Base-by-base conservation (phyloP, 2,329 filamentous ascomycete genomes). In the Apiospora marii region DNA sequence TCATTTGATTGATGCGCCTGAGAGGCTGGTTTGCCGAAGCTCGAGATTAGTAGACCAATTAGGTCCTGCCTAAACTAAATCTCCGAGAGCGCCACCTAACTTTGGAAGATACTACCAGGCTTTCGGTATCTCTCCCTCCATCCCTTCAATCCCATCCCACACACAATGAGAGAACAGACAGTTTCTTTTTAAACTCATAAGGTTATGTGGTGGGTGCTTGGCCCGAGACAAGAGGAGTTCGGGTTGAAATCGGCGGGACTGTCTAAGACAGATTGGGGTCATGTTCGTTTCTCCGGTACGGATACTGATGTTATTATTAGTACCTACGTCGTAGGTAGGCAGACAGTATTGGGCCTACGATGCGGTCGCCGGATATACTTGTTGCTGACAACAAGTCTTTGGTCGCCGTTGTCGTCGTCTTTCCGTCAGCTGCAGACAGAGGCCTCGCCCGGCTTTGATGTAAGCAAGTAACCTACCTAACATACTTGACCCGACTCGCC, bases 51-150 rank as follows among this genome's bases (percentile, higher is more conserved):
- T 37, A 37, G 58, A 6, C 30, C 58, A 64, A 64, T 64, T 64
- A 64, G 34, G 34, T 64, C 58, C 37, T 64, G 41, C 19, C 34
- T 41, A 2, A 41, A 64, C 34, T 64, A 41, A 41, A 41, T 64
- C 58, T 64, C 34, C 58, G 58, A 64, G 58, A 41, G 58, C 58
- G 58, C 34, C 58, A 64, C 30, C 58, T n/a, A 64, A 37, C 58
- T 64, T 64, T n/a, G n/a, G 34, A 41, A 64, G 30, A 41, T 64
- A 24, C 58, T 64, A 64, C 58, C 58, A 64, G 58, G 58, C 58
- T n/a, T 64, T 64, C 58, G 58, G 58, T 64, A 64, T 64, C 27
- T 41, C 58, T 22, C 27, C 14, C 27, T 22, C 13, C 14, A 8
- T 16, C 27, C 51, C 51, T 16, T 34, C 27, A 27, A 14, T 5